A percentile compares a stretch with the other conserved stretches of the same genome.
phyloP scores from a whole-genome alignment of 345 rosid genomes.

The Sonneratia caseolaris region DNA sequence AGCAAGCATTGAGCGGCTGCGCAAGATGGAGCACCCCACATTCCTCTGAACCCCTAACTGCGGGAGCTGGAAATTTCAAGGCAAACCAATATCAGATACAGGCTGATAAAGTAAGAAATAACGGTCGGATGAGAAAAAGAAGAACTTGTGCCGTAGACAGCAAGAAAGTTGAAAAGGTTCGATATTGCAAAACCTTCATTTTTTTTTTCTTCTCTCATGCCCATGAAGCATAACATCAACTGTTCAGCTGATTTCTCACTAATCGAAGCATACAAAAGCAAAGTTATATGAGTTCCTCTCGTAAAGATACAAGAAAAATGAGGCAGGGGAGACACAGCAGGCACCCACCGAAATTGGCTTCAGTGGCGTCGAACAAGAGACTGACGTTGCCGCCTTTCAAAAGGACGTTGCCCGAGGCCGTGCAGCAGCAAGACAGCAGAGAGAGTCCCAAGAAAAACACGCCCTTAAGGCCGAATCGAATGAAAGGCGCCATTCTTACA shows the following conservation, averaged over 20 bases:
- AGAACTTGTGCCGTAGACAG: background rate
- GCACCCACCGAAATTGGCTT: conserved; percentile 72
- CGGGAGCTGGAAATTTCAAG: conserved; percentile 51
- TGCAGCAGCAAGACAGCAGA: conserved; percentile 20
- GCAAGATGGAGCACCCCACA: conserved; percentile 54
- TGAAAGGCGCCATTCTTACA: conserved; percentile 16
- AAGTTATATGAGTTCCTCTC: background rate
- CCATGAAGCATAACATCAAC: background rate
- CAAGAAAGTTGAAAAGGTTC: background rate
- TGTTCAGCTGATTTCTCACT: background rate
- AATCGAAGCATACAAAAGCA: background rate
- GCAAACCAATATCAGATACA: background rate
- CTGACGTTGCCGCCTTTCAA: conserved; percentile 53
- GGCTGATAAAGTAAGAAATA: background rate
- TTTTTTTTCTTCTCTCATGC: background rate
- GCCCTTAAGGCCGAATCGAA: background rate
- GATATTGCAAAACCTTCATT: background rate
- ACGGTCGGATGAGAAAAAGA: too few species aligned
- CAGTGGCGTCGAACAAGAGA: conserved; percentile 62
- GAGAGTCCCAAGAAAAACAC: conserved; percentile 19
- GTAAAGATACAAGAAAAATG: too few species aligned
- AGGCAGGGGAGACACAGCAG: background rate
- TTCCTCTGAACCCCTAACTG: conserved; percentile 53
- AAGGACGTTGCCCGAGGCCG: conserved; percentile 47
- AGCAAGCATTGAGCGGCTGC: conserved; percentile 73